Percentiles rank a stretch among this genome's conserved stretches.
Evolutionary conservation across 306 rosid species (phyloP).

Genomic region (Rosa multiflora): DNA sequence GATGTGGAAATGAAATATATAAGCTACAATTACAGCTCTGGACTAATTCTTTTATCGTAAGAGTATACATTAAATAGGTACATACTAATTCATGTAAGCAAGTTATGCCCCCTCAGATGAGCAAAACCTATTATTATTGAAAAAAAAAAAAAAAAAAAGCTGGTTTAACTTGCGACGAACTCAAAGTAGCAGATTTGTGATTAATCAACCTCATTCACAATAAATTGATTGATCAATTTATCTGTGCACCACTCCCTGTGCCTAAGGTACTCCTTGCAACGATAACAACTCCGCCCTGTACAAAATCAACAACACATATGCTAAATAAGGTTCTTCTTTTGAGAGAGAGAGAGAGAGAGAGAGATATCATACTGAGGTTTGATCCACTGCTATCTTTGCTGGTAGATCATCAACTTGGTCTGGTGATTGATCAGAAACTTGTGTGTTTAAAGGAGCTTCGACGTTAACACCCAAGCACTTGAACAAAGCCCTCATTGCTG

Average conservation of each 20-base stretch:
- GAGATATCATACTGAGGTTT: not conserved
- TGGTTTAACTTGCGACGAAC: no score
- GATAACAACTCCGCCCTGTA: not conserved
- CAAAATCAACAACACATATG: not conserved
- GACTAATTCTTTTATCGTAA: not conserved
- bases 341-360: not conserved
- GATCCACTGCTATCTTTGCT: not conserved
- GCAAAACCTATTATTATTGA: no score
- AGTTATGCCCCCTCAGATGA: no score
- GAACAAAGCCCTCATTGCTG: not conserved
- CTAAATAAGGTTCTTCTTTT: no score
- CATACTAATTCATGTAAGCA: no score
- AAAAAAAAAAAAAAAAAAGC: no score
- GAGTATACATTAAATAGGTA: no score
- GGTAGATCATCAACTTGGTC: not conserved
- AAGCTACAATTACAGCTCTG: not conserved
- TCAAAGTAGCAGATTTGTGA: not conserved
- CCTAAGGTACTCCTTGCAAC: not conserved
- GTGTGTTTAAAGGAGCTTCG: not conserved
- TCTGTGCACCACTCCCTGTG: slow-evolving; percentile 5
- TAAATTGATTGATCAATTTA: not conserved
- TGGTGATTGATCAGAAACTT: not conserved
- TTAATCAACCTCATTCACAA: not conserved
- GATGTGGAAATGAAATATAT: not conserved
- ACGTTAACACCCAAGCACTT: not conserved